phyloP scores from a whole-genome alignment of 108 stramenopile species.

The Discostella pseudostelligera region DNA sequence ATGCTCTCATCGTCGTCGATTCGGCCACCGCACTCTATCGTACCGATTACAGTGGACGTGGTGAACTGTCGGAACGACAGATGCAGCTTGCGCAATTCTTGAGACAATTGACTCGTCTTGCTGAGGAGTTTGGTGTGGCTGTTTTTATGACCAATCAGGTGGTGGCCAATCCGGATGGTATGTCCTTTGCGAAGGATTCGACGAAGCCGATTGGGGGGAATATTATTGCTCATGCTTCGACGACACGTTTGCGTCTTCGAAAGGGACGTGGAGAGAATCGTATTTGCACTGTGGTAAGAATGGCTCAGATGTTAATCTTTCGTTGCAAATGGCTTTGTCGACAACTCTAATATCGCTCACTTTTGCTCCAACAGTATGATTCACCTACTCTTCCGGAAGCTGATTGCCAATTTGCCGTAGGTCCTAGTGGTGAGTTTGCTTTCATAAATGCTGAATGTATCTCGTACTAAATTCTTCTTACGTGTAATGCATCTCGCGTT shows the following conservation, averaged over 20 bases:
- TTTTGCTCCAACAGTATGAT: constrained; percentile 50
- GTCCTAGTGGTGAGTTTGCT: constrained; percentile 30
- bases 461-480: neutral
- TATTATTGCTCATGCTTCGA: constrained; percentile 99
- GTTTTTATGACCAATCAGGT: constrained; percentile 99
- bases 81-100: constrained; percentile 98
- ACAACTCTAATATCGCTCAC: too few species aligned
- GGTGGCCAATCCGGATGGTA: constrained; percentile 97
- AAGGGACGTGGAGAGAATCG: constrained; percentile 99
- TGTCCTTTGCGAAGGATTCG: constrained; percentile 97
- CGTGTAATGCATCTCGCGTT: neutral
- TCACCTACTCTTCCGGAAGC: constrained; percentile 97
- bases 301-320: neutral
- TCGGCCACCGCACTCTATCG: constrained; percentile 98
- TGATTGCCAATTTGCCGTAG: constrained; percentile 88
- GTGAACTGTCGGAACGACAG: constrained; percentile 96
- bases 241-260: constrained; percentile 94
- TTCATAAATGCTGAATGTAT: neutral
- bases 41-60: constrained; percentile 99
- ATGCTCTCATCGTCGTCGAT: constrained; percentile 97
- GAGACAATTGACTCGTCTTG: constrained; percentile 94
- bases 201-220: constrained; percentile 99
- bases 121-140: constrained; percentile 98
- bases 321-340: too few species aligned
- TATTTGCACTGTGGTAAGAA: constrained; percentile 87